Evolutionary conservation across 2,329 filamentous ascomycete species (phyloP).

Genomic region (Epichloe baconii): DNA sequence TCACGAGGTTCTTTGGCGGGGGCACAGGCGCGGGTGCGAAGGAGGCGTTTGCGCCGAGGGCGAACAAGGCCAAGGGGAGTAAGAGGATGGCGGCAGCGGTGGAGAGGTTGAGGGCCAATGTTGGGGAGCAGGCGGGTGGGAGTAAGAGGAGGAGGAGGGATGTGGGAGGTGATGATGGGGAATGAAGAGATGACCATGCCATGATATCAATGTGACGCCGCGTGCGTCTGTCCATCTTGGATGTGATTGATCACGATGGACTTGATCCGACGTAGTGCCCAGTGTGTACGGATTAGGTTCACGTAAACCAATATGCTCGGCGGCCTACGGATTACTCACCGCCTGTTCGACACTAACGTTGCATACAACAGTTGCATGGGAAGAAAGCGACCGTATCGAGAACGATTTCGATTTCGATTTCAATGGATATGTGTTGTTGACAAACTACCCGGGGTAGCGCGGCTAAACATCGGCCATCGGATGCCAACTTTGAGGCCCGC

Average conservation of each 20-base stretch:
- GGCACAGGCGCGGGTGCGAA: slow-evolving; percentile 53
- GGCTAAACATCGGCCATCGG: slow-evolving; percentile 4
- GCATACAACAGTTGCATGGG: no score
- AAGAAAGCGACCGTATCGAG: no score
- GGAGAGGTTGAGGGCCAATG: slow-evolving; percentile 42
- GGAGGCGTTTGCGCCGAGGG: slow-evolving; percentile 55
- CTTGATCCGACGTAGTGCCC: no score
- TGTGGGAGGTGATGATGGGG: slow-evolving; percentile 5
- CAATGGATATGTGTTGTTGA: no score
- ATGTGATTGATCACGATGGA: no score
- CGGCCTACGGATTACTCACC: no score
- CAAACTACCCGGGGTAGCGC: neutral
- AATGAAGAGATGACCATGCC: slow-evolving; percentile 2
- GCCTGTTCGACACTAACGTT: no score
- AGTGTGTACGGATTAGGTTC: no score
- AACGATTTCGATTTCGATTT: no score
- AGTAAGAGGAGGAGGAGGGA: slow-evolving; percentile 12
- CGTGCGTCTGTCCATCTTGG: no score
- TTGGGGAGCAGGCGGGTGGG: slow-evolving; percentile 6
- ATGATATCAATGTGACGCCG: no score
- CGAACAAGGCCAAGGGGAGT: slow-evolving; percentile 49
- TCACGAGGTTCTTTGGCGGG: slow-evolving; percentile 83
- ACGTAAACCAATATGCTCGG: no score
- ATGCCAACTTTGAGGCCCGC: neutral
- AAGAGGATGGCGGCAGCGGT: slow-evolving; percentile 67